Base-by-base conservation (phyloP, 2,329 filamentous ascomycete species). In the Xylariaceae sp. region DNA sequence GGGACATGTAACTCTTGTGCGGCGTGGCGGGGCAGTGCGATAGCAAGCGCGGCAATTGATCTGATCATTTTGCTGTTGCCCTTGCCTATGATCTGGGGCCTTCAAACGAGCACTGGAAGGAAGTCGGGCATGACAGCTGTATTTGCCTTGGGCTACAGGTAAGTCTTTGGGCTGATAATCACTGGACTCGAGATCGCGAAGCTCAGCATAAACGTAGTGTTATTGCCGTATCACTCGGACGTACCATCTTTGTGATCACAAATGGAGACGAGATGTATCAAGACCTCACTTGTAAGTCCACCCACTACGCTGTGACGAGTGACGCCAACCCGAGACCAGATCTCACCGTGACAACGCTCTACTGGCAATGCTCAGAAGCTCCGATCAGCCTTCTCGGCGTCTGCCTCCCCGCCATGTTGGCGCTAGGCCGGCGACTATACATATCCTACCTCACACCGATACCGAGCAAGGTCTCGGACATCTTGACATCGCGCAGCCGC, bases 121-220 rank as follows among this genome's bases (percentile, higher is more conserved):
- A 42, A 40, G 28, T 12, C 16, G 17, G 43, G 36, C 11, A 28
- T 40, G 26, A 39, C 39, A 4, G 12, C 22, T 3, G 19, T 45
- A 12, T 45, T 45, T 31, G 37, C 37, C 12, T 26, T 45, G 7
- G 43, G 39, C 6, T 45, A 39, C n/a, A 9, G 22, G 43, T 42
- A n/a, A 39, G 43, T 35, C n/a, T 17, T 35, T 16, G 9, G 33
- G 6, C 37, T 11, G 16, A n/a, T 18, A 19, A n/a, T n/a, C n/a
- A n/a, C n/a, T n/a, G n/a, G n/a, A n/a, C n/a, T n/a, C 13, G 16
- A n/a, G 18, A 8, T 26, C 4, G 35, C 11, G 7, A 9, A 15
- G 30, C 34, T 30, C 12, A 30, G 29, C n/a, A n/a, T 3, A n/a
- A 22, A 26, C 22, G 19, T 17, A 45, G 43, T n/a, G 36, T 45